Evolutionary conservation across 2,329 filamentous ascomycete species (phyloP), one percentile per base, ranked within the genome.

Genomic region (Knufia fluminis): DNA sequence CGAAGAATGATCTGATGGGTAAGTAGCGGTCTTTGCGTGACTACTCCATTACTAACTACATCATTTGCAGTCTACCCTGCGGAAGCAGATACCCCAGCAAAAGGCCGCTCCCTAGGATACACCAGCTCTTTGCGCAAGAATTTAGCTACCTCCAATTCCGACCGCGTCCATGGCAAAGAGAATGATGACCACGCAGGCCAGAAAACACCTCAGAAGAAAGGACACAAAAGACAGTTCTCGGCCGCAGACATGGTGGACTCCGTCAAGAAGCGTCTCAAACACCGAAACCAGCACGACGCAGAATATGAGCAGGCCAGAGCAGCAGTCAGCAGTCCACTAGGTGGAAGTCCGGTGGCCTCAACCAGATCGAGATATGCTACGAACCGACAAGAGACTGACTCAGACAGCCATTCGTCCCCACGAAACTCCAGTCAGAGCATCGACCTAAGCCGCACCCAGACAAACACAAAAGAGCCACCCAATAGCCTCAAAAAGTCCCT

Each of bases 221-320:
- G 40, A 36, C 44, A 46, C 31, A 46, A 38, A 31, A 33, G 45
- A 31, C 33, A 39, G 9, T 24, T 8, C 23, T 39, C 45, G 2
- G n/a, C 19, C 22, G 14, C 16, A 33, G 35, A 26, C 24, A n/a
- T 48, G 20, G 6, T 40, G 9, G 22, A 40, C 17, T 38, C 45
- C 3, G 23, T 48, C 19, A 48, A 39, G 45, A 48, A 48, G 20
- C 45, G 35, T 7, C 22, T 40, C 20, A 39, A 40, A 24, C 19
- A 12, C 9, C 9, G n/a, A n/a, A 17, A 36, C 33, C 16, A 6
- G 10, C n/a, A 14, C 9, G 33, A n/a, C 6, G 6, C 33, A 36
- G 33, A 40, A 12, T 17, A 17, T 22, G 9, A 12, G 10, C 17
- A 40, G 17, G 16, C 17, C 19, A 40, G 22, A 22, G 17, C 38